Conservation (phyloP, 2,329 filamentous ascomycete species). For the Nemania bipapillata region DNA sequence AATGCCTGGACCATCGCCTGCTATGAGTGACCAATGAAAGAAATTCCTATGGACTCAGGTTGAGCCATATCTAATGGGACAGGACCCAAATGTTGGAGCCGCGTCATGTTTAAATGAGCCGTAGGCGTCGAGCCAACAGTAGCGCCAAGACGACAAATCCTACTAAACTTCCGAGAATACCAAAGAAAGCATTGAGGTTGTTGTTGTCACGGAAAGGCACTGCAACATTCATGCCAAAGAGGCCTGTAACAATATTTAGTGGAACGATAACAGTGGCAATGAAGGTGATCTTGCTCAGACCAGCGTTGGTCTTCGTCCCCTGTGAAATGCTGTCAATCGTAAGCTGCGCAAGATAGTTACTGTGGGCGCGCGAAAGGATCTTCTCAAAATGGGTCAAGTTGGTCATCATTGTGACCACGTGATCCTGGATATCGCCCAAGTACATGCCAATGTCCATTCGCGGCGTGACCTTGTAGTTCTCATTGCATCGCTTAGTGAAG, state of each 20-base stretch:
- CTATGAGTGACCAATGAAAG: conserved; percentile 18
- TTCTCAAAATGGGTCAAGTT: conserved; percentile 97
- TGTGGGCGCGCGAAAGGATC: conserved; percentile 92
- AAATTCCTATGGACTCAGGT: not conserved
- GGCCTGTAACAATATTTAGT: conserved; percentile 87
- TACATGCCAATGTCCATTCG: conserved; percentile 97
- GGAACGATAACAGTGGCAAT: conserved; percentile 95
- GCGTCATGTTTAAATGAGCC: conserved; percentile 56
- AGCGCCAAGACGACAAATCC: conserved; percentile 64
- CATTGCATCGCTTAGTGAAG: conserved; percentile 98
- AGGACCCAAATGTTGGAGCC: not conserved
- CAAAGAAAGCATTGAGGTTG: conserved; percentile 67
- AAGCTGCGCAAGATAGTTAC: conserved; percentile 94
- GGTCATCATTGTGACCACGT: conserved; percentile 99
- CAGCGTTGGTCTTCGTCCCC: conserved; percentile 86
- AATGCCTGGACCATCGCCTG: conserved; percentile 10
- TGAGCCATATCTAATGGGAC: not conserved
- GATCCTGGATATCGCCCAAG: conserved; percentile 96
- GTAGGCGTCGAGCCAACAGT: conserved; percentile 57
- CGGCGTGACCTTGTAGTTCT: conserved; percentile 93
- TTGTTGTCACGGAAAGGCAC: conserved; percentile 70
- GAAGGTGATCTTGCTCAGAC: conserved; percentile 93
- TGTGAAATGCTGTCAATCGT: conserved; percentile 90
- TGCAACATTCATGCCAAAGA: conserved; percentile 87
- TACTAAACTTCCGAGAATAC: conserved; percentile 67